phyloP scores from a whole-genome alignment of 2,329 filamentous ascomycete species.

The Coccinonectria pachysandricola region DNA sequence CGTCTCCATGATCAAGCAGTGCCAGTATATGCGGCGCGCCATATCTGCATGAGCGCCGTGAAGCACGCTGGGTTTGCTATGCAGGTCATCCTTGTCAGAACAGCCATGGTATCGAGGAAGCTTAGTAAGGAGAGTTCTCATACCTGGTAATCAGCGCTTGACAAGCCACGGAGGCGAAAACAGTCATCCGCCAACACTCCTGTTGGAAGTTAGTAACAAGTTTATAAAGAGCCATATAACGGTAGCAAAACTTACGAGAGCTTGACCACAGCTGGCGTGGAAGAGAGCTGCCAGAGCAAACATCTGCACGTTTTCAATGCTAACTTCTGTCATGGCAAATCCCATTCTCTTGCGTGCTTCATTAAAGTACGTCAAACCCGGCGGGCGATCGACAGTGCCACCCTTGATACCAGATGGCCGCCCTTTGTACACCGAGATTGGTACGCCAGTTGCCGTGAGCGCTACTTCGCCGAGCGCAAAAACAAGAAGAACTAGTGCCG shows the following conservation, averaged over 20 bases:
- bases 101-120: too few relatives aligned
- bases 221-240: neutral
- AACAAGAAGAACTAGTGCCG: constrained; percentile 45
- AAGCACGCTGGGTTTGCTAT: constrained; percentile 15
- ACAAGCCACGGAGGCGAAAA: constrained; percentile 45
- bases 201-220: constrained; percentile 18
- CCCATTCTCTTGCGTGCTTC: constrained; percentile 51
- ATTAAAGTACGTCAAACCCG: constrained; percentile 50
- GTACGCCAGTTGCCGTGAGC: constrained; percentile 37
- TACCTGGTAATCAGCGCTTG: constrained; percentile 46
- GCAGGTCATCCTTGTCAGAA: too few relatives aligned
- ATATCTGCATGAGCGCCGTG: constrained; percentile 16
- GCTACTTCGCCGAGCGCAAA: constrained; percentile 50
- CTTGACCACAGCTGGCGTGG: constrained; percentile 40
- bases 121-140: too few relatives aligned
- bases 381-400: constrained; percentile 37
- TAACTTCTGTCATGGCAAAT: constrained; percentile 43
- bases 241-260: constrained; percentile 30
- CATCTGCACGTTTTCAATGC: constrained; percentile 49
- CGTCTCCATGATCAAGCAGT: constrained; percentile 20
- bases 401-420: constrained; percentile 42
- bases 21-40: constrained; percentile 17
- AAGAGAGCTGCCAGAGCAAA: constrained; percentile 46
- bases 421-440: constrained; percentile 33
- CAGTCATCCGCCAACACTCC: constrained; percentile 51